Percentiles rank a stretch among this genome's conserved stretches.
Evolutionary conservation across 345 rosid genomes (phyloP).

Genomic region (Garcia nutans): DNA sequence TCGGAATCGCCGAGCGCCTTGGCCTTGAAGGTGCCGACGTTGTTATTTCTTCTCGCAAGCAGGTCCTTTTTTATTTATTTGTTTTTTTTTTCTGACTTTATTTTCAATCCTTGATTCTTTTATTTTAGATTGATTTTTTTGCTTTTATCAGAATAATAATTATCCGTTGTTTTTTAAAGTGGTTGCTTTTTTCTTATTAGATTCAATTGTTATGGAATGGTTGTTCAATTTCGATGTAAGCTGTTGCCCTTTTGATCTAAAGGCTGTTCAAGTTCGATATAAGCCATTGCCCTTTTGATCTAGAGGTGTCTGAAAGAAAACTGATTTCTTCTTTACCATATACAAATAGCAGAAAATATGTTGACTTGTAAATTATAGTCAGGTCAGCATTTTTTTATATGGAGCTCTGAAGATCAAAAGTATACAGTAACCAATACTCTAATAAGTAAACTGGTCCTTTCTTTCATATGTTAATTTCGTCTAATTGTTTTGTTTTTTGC

Average conservation of each 20-base stretch:
- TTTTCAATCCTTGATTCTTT: background rate
- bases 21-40: constrained; percentile 81
- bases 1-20: constrained; percentile 68
- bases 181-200: no score
- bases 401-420: no score
- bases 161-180: no score
- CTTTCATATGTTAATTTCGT: no score
- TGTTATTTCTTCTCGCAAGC: constrained; percentile 69
- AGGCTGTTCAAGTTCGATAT: background rate
- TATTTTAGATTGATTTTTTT: no score
- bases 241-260: no score
- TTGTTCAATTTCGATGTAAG: no score
- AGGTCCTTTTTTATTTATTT: constrained; percentile 34
- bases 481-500: no score
- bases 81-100: background rate
- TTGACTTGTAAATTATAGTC: background rate
- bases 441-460: no score
- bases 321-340: background rate
- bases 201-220: no score
- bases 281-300: no score
- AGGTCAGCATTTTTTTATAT: no score
- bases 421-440: background rate
- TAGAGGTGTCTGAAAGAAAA: background rate
- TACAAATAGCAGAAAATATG: background rate
- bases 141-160: background rate